Percentiles rank a stretch among this genome's conserved stretches.
These are phyloP conservation scores for Akanthomyces dipterigenus DNA, from an alignment of 2,329 filamentous ascomycete species.

Conservation along the genomic window DNA sequence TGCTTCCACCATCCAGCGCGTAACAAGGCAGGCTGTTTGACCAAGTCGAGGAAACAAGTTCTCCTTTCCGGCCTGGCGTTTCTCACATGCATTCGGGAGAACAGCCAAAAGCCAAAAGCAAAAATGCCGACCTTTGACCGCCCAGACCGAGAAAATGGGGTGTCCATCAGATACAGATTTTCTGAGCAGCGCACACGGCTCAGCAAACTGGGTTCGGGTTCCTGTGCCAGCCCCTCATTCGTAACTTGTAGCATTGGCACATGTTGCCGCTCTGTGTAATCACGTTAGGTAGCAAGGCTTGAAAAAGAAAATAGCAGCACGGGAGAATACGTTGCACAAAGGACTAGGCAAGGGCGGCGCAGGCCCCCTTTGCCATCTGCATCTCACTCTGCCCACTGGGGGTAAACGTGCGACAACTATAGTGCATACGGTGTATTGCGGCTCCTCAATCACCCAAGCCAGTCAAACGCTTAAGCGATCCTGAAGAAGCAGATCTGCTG, in stretches of 20 bases:
- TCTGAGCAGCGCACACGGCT: not conserved
- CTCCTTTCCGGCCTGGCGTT: not conserved
- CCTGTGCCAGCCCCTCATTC: not conserved
- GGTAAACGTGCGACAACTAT: not conserved
- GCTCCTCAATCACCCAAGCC: not conserved
- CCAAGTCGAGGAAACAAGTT: not conserved
- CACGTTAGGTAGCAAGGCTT: not conserved
- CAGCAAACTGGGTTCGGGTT: not conserved
- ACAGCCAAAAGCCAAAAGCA: too few relatives aligned
- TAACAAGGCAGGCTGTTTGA: too few relatives aligned
- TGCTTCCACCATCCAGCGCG: too few relatives aligned
- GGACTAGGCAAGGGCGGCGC: not conserved
- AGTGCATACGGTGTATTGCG: not conserved
- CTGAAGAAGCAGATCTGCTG: not conserved
- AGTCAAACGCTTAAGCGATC: not conserved
- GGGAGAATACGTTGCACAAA: not conserved
- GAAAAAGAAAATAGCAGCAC: not conserved
- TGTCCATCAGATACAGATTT: not conserved
- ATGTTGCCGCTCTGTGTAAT: not conserved
- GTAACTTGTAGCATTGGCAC: not conserved
- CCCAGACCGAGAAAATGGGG: not conserved
- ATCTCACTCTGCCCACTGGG: not conserved
- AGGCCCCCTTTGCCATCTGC: not conserved
- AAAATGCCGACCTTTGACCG: not conserved
- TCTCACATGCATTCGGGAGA: not conserved